Base-by-base conservation (phyloP, 768 basidiomycete species). In the Lactarius hengduanensis region DNA sequence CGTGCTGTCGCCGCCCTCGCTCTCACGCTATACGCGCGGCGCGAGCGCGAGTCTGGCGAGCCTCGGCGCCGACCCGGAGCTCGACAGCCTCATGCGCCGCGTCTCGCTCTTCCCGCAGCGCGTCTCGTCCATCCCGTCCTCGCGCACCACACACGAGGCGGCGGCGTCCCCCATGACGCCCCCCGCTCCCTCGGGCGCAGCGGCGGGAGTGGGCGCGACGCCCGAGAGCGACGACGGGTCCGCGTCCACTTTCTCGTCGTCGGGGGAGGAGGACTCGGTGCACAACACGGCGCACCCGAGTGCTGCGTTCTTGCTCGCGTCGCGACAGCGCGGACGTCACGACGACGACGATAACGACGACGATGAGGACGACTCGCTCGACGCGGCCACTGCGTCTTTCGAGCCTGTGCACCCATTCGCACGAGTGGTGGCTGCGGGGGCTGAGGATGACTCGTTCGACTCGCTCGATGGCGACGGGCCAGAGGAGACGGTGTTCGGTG, bases 401-500 rank as follows among this genome's bases (percentile, higher is more conserved):
- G 79, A 75, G 11, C 83, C 84, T 1, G 79, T 87, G 16, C 86
- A 90, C 69, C 87, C 89, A 1, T 89, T 90, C 68, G 87, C 82
- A 45, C 74, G 76, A 7, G 77, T 70, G 26, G 73, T 76, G 13
- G 75, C 75, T 11, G 71, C 65, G 5, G 73, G 58, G 2, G 80
- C 71, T 15, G 80, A 81, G 26, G 76, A 78, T 56, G 80, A 74
- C 3, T 82, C 86, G 26, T 83, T 83, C n/a, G 81, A 79, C 20
- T 81, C 79, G 32, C 71, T 67, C 18, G 74, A 73, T 22, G 76
- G 73, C 58, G 83, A 82, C 60, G 81, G 68, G 30, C 78, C 80
- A 59, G 86, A 87, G 71, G 88, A 91, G 74, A 90, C 90, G 15
- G 76, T 91, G 62, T 91, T 92, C 76, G 90, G 90, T 18, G 83